Evolutionary conservation across 2,329 filamentous ascomycete genomes (phyloP), one percentile per base, ranked within the genome.

Genomic region (Beauveria pseudobassiana): DNA sequence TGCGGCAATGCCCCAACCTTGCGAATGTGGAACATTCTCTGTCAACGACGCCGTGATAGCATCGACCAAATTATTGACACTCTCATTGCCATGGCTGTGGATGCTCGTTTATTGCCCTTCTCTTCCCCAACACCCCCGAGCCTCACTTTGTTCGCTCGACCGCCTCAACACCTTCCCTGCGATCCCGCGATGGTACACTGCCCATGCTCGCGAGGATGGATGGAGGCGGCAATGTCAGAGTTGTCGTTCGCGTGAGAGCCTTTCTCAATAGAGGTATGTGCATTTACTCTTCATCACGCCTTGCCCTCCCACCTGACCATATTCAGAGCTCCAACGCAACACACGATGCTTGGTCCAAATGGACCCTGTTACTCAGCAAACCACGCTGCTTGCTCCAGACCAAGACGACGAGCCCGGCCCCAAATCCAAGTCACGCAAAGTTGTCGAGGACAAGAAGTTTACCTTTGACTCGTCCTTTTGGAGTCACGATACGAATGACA

Each of bases 401-500:
- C 79, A 84, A n/a, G 70, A 72, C 56, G 76, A 78, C 22, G 76
- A 79, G 18, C 77, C 77, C 46, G 87, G 84, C 65, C 72, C 78
- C 51, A 81, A 83, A 65, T 78, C 83, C 3, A 88, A 87, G 74
- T 83, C 85, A 45, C 86, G 91, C 64, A 93, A 89, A 73, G 79
- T 89, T 8, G 79, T 89, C 61, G 92, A 97, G 71, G 91, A 96
- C 71, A 97, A 96, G 76, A 84, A 82, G 0, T 99, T 99, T 71
- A 93, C 90, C 2, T 99, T 99, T 73, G 95, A 99, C 79, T 96
- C 92, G 72, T 98, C 93, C 0, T 99, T 98, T 77, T 99, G 95
- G 93, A 98, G 93, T 63, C 92, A 97, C 75, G 79, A 93, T 72
- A 82, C 82, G 61, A 74, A 80, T 28, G 92, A 96, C 71, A 79